Evolutionary conservation across 2,329 filamentous ascomycete genomes (phyloP), one percentile per base, ranked within the genome.

Genomic region (Lasiodiplodia citricola): DNA sequence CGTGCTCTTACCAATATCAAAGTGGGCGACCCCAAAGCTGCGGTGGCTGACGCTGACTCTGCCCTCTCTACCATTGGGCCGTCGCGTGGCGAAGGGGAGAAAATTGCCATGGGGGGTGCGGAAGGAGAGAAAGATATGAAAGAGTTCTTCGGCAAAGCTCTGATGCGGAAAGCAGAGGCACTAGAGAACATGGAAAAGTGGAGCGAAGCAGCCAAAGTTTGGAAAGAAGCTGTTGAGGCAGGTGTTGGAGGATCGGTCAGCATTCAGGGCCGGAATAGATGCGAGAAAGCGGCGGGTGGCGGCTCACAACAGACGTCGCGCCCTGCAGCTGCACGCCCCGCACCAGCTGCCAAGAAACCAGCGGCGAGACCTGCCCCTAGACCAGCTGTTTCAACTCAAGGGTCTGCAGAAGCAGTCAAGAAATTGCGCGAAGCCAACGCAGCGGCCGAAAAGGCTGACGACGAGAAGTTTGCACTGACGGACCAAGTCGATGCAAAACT

Each of bases 101-200:
- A 83, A 7, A 93, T 99, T 54, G 86, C 91, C 23, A 83, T 97
- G 0, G 86, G 84, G 25, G 84, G 83, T 16, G 82, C 83, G 6
- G 87, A 86, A 67, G 81, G 82, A 8, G 84, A 85, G 23, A 96
- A 96, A 73, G 91, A 95, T 58, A 97, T 99, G 92, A 91, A 89
- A 71, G 94, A 97, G 21, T 92, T 97, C 71, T 98, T 92, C 76
- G 94, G 93, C 66, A 99, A 98, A 80, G 95, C 95, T 0, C 83
- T 98, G 37, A 95, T 92, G 82, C 91, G 96, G 66, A 98, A 98
- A 83, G 96, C 96, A 0, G 96, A 99, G 81, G 96, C 94, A 1
- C 85, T 98, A 8, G 96, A 99, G 79, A 92, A 97, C 76, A 91
- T 99, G 85, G 96, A 99, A 82, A 93, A 91, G 77, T 99, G 95